Evolutionary conservation across 257 asterid genomes (phyloP), one percentile per base, ranked within the genome.

Genomic region (Thymus mandschuricus): DNA sequence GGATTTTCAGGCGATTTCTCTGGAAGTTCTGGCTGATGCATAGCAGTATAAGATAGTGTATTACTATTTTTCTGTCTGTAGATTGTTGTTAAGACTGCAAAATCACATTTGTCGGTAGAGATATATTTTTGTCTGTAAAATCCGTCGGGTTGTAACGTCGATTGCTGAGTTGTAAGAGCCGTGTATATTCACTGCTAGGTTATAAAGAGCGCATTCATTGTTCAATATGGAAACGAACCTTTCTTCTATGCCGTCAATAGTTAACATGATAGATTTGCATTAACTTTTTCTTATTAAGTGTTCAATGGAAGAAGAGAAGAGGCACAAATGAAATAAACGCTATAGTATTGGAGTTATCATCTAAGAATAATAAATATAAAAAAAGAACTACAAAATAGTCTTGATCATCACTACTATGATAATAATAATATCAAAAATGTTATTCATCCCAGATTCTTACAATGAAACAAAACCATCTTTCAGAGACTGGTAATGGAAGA

Each of bases 1-100:
- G 99, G 92, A 1, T 82, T 95, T 69, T 95, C 98, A 0, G 99
- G 97, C 12, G 97, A 91, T 71, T 71, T 86, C 70, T 94, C 99
- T 12, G 99, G 86, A 63, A 89, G 93, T 82, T 87, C 97, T 2
- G 79, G 87, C 43, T 90, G 78, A 81, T 75, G 68, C 68, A n/a
- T 34, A 21, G 21, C 21, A 21, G 21, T 0, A 38, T 3, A 3
- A 3, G 8, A 12, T 34, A 35, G 41, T 35, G 4, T 27, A 21
- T 68, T 10, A 3, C 15, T 21, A 21, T 21, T 21, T 21, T 12
- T 45, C 15, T 64, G 67, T 57, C 50, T 75, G 79, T 59, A 77
- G 4, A 66, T 57, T 43, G 65, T 80, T 75, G 66, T 70, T 62
- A 52, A 21, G 60, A 61, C 6, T 65, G 13, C 28, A 41, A 29